phyloP scores from a whole-genome alignment of 1,139 yeast species.

The Martiniozyma asiatica region DNA sequence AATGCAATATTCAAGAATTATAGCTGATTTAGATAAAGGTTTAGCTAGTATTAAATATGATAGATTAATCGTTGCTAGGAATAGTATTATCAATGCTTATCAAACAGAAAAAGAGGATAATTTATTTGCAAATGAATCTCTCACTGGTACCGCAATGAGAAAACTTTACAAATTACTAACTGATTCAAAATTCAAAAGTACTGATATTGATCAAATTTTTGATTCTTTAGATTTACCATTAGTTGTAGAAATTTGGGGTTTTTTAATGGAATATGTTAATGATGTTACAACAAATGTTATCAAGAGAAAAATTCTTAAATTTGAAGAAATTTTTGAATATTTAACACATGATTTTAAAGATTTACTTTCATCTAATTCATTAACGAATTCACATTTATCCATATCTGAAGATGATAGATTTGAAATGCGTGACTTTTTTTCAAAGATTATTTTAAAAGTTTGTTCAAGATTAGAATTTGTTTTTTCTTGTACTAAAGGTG shows the following conservation, averaged over 20 bases:
- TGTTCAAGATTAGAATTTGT: slow-evolving; percentile 25
- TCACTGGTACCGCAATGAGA: slow-evolving; percentile 12
- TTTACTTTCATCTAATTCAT: slow-evolving; percentile 6
- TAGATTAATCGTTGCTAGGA: slow-evolving; percentile 23
- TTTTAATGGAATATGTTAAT: slow-evolving; percentile 14
- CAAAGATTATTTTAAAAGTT: slow-evolving; percentile 25
- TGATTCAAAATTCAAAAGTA: slow-evolving; percentile 6
- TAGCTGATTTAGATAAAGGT: slow-evolving; percentile 26
- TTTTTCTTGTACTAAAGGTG: slow-evolving; percentile 25
- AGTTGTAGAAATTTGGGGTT: slow-evolving; percentile 20
- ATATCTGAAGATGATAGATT: slow-evolving; percentile 23
- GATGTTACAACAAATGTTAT: slow-evolving; percentile 18
- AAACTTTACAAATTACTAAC: slow-evolving; percentile 17
- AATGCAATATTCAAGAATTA: slow-evolving; percentile 31
- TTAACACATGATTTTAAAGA: slow-evolving; percentile 16
- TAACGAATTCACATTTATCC: slow-evolving; percentile 19
- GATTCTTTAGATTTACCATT: slow-evolving; percentile 18
- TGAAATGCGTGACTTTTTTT: slow-evolving; percentile 26
- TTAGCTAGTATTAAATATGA: slow-evolving; percentile 24
- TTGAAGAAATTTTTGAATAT: slow-evolving; percentile 23
- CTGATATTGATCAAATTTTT: slow-evolving; percentile 8
- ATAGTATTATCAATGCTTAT: slow-evolving; percentile 20
- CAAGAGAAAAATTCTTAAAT: slow-evolving; percentile 23
- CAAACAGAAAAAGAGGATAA: slow-evolving; percentile 1
- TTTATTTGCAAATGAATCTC: slow-evolving; percentile 5